Evolutionary conservation across 2,329 filamentous ascomycete genomes (phyloP), one percentile per base, ranked within the genome.

Genomic region (Venturiaceae sp.): DNA sequence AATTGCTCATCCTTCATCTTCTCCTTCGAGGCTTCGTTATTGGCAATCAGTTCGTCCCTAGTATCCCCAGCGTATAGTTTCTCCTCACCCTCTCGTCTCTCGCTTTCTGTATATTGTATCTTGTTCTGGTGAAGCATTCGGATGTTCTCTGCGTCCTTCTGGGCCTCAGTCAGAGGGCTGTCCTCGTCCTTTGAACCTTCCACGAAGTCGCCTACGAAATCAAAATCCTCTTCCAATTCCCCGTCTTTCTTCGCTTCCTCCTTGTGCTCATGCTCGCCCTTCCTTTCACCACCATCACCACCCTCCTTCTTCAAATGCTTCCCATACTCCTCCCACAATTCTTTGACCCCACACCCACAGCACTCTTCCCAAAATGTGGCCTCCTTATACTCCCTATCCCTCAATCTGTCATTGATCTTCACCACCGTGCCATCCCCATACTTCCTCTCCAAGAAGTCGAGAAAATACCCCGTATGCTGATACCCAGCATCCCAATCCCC

Each of bases 401-500:
- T 77, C 68, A 95, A 71, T 63, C 79, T 81, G 66, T 84, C 86
- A 66, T 95, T 82, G 54, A 94, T 71, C 59, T 76, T 78, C 58
- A 82, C 69, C 4, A 80, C 77, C 50, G 73, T 72, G 30, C 78
- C 77, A n/a, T 63, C 63, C 1, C 78, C 78, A 62, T 73, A 87
- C 53, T 79, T 78, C 36, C 75, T 71, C 73, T 96, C 92, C 52
- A 97, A 74, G 75, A 90, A 96, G 58, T 94, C 85, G 55, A 97
- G 74, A 65, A 97, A 97, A 71, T 90, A 97, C 0, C 86, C 94
- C 6, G 92, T 97, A 64, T 87, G 83, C 75, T 96, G 87, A 72
- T 97, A 97, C 0, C 92, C 92, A 39, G 80, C 82, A 71, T 96
- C 90, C 92, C 92, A 96, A n/a, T 80, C 78, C 19, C 81, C 80